phyloP scores from a whole-genome alignment of 495 filamentous ascomycete species.

The Venustampulla echinocandica region DNA sequence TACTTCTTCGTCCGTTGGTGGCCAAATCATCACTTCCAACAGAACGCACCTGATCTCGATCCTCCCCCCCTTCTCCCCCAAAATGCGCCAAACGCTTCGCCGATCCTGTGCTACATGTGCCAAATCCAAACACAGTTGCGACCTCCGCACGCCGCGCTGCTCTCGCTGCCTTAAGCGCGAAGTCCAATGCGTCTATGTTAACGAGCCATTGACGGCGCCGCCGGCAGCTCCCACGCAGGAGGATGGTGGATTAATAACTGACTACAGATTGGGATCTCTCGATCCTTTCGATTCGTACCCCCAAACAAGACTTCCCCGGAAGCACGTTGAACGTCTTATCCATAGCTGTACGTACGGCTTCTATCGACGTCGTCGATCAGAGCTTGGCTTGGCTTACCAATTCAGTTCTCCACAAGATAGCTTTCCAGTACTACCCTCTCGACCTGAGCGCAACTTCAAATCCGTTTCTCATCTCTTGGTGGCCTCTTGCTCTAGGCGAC shows the following conservation, averaged over 20 bases:
- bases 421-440: constrained; percentile 46
- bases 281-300: constrained; percentile 48
- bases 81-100: constrained; percentile 41
- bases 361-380: neutral
- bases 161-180: constrained; percentile 40
- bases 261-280: constrained; percentile 22
- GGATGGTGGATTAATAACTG: constrained; percentile 1
- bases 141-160: constrained; percentile 38
- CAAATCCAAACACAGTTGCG: constrained; percentile 40
- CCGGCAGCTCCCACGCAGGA: constrained; percentile 11
- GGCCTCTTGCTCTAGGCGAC: constrained; percentile 41
- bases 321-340: constrained; percentile 40
- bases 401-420: constrained; percentile 41
- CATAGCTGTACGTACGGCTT: constrained; percentile 34
- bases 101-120: constrained; percentile 43
- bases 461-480: constrained; percentile 46
- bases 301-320: constrained; percentile 35
- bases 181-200: constrained; percentile 37
- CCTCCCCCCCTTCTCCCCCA: too few species aligned
- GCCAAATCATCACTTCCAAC: too few species aligned
- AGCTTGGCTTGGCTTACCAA: neutral
- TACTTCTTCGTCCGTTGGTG: too few species aligned
- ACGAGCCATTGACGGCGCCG: constrained; percentile 32
- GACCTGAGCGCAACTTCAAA: constrained; percentile 39
- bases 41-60: too few species aligned